Base-by-base conservation (phyloP, 495 filamentous ascomycete species). In the Penicillium bovifimosum region DNA sequence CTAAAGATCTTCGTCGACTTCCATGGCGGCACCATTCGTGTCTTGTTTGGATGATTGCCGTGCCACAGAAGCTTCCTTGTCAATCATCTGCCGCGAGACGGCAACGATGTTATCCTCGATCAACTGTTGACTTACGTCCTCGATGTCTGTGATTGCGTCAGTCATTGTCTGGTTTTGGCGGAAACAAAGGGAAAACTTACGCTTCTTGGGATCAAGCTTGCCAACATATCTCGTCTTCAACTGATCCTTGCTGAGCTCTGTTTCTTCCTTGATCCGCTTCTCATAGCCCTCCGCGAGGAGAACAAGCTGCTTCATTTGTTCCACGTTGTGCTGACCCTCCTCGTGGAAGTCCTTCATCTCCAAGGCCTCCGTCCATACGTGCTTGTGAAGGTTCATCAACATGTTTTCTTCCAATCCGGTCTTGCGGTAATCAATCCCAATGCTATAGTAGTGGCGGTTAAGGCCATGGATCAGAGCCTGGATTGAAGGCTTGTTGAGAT, bases 341-440 rank as follows among this genome's bases (percentile, higher is more conserved):
- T 84, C 76, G 42, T 84, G 80, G 81, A 97, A 98, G 68, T 97
- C 91, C 45, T 91, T 88, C 95, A 98, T 97, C 67, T 95, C 83
- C 60, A 98, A 71, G 9, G 90, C 93, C 68, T 98, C 93, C 5
- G 93, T 98, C 93, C 93, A 98, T 39, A 96, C 91, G 51, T 96
- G 91, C 79, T 98, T 98, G 76, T 98, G 93, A 53, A 98, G 74
- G 63, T 97, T 98, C 93, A 98, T 98, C 62, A 98, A 70, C 93
- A 98, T 97, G 70, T 95, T 96, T 76, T 98, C 95, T 73, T 98
- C 93, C 42, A 98, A 76, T 2, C 90, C 93, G 1, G 95, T 96
- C 78, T 98, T 98, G 56, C 93, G 80, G 74, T 98, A 98, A 70
- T 93, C 90, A 75, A 98, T 97, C 36, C 81, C 92, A 61, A 98